Percentiles rank a stretch among this genome's conserved stretches.
phyloP scores from a whole-genome alignment of 352 stramenopile species.

The Phytophthora nicotianae region DNA sequence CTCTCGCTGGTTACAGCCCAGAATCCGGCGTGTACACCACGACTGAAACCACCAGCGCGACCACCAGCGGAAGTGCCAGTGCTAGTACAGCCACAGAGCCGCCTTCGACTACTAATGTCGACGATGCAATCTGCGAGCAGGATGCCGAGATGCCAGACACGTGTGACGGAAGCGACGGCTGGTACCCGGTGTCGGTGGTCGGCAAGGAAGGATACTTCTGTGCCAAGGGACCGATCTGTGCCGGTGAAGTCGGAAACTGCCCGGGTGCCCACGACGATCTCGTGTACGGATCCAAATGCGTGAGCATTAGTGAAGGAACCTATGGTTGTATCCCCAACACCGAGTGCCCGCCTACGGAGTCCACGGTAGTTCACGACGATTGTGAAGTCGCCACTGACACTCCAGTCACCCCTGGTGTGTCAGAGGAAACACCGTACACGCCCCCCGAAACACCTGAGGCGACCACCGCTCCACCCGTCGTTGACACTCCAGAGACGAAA shows the following conservation, averaged over 20 bases:
- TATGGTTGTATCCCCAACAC: constrained; percentile 39
- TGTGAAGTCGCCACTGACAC: constrained; percentile 27
- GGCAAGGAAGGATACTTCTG: constrained; percentile 38
- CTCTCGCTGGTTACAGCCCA: constrained; percentile 12
- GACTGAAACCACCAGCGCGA: constrained; percentile 6
- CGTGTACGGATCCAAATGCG: constrained; percentile 32
- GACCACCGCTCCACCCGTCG: not conserved
- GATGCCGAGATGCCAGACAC: constrained; percentile 22
- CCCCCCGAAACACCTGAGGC: too few relatives aligned
- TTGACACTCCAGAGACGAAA: not conserved
- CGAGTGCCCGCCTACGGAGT: constrained; percentile 20
- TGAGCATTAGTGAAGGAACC: constrained; percentile 16
- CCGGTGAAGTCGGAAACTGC: constrained; percentile 26
- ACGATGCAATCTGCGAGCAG: constrained; percentile 15
- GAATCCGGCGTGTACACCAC: constrained; percentile 11
- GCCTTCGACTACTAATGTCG: constrained; percentile 1
- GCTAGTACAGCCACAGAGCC: not conserved
- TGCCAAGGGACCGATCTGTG: constrained; percentile 36
- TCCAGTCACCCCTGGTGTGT: not conserved
- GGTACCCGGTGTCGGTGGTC: constrained; percentile 40
- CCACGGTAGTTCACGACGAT: constrained; percentile 4
- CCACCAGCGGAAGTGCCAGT: constrained; percentile 6
- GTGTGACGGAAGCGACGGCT: constrained; percentile 37
- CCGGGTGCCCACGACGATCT: constrained; percentile 31
- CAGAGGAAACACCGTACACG: constrained; percentile 1